phyloP scores from a whole-genome alignment of 176 grass and related monocot genomes.

The Eleusine coracana region DNA sequence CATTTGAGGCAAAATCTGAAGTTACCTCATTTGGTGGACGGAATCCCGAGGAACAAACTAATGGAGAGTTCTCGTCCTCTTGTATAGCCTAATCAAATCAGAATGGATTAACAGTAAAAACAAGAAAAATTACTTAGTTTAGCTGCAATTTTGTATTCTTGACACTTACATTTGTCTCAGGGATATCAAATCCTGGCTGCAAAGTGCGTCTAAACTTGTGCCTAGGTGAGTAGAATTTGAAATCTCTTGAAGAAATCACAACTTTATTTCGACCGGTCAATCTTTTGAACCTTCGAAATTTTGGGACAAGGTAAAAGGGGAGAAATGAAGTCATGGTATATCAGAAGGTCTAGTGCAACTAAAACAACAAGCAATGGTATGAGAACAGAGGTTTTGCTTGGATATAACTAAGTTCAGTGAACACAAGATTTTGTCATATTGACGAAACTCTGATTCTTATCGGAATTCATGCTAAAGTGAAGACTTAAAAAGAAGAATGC shows the following conservation, averaged over 20 bases:
- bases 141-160: slow-evolving; percentile 24
- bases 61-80: slow-evolving; percentile 66
- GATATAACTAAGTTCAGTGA: slow-evolving; percentile 4
- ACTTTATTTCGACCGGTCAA: slow-evolving; percentile 79
- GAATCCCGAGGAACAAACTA: slow-evolving; percentile 68
- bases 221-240: slow-evolving; percentile 89
- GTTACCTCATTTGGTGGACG: slow-evolving; percentile 65
- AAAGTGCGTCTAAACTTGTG: slow-evolving; percentile 73
- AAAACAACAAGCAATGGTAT: not conserved
- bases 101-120: slow-evolving; percentile 17
- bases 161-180: slow-evolving; percentile 59
- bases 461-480: slow-evolving; percentile 12
- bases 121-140: slow-evolving; percentile 9
- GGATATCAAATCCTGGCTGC: slow-evolving; percentile 60
- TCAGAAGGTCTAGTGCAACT: not conserved
- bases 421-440: slow-evolving; percentile 12
- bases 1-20: slow-evolving; percentile 23
- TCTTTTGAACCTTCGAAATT: slow-evolving; percentile 74
- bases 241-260: slow-evolving; percentile 70
- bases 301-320: slow-evolving; percentile 4
- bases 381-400: slow-evolving; percentile 1
- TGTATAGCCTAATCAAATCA: slow-evolving; percentile 56
- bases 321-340: not conserved
- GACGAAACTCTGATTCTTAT: slow-evolving; percentile 1
- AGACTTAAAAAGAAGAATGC: not conserved